Percentiles rank a stretch among this genome's conserved stretches.
phyloP scores from a whole-genome alignment of 2,329 filamentous ascomycete species.

The Ascocoryne sarcoides region DNA sequence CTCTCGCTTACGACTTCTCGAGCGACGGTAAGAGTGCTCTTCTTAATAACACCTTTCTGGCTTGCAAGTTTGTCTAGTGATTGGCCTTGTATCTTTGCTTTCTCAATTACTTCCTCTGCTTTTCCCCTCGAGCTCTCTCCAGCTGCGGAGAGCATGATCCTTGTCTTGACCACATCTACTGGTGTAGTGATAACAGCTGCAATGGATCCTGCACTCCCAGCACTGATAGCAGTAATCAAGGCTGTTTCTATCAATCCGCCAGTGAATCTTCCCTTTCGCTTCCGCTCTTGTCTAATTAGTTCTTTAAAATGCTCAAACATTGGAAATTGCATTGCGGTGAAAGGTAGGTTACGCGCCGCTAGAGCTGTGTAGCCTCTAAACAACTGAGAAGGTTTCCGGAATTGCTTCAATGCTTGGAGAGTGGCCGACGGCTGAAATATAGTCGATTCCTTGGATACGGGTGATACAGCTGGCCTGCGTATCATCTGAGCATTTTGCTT shows the following conservation, averaged over 20 bases:
- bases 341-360: conserved; percentile 74
- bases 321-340: conserved; percentile 82
- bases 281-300: conserved; percentile 38
- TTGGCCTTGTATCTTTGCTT: conserved; percentile 22
- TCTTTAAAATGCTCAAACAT: conserved; percentile 67
- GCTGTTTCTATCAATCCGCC: conserved; percentile 53
- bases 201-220: conserved; percentile 63
- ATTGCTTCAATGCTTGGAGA: conserved; percentile 46
- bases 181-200: conserved; percentile 80
- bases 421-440: conserved; percentile 42
- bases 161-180: conserved; percentile 81
- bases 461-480: conserved; percentile 26
- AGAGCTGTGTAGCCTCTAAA: conserved; percentile 71
- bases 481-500: conserved; percentile 94
- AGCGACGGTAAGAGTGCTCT: conserved; percentile 50
- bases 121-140: conserved; percentile 24
- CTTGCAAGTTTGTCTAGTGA: conserved; percentile 15
- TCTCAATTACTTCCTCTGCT: conserved; percentile 19
- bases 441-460: conserved; percentile 27
- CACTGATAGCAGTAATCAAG: conserved; percentile 62
- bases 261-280: conserved; percentile 23
- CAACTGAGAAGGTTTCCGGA: conserved; percentile 47
- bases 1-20: conserved; percentile 55
- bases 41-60: conserved; percentile 28
- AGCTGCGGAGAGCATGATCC: conserved; percentile 67